Percentiles rank a stretch among this genome's conserved stretches.
These are phyloP conservation scores for Phyllosticta citribraziliensis DNA, from an alignment of 2,329 filamentous ascomycete species.

Conservation along the genomic window DNA sequence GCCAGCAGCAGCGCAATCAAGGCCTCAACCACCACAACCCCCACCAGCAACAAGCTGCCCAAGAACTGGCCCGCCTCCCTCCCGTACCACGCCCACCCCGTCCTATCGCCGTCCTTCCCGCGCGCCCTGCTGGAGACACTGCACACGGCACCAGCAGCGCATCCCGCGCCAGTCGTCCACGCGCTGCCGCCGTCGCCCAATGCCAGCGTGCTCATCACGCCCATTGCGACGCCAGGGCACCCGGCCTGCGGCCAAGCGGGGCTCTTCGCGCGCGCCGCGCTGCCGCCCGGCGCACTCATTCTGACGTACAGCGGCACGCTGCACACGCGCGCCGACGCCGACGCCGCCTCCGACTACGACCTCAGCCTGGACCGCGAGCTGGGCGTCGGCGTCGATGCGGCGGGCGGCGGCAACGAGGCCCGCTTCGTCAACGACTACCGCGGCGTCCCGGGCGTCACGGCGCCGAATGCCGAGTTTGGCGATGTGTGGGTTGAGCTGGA, in stretches of 20 bases:
- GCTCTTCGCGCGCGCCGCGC: conserved; percentile 36
- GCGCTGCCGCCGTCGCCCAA: conserved; percentile 19
- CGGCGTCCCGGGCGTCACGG: conserved; percentile 28
- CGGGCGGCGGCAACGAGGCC: conserved; percentile 40
- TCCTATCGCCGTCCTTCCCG: background rate
- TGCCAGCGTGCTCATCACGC: conserved; percentile 31
- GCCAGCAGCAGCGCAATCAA: background rate
- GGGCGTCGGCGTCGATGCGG: conserved; percentile 40
- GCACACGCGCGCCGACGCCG: conserved; percentile 33
- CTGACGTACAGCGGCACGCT: conserved; percentile 41
- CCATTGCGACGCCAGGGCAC: conserved; percentile 32
- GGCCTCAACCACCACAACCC: background rate
- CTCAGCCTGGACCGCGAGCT: conserved; percentile 41
- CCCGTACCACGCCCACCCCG: background rate
- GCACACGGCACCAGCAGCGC: background rate
- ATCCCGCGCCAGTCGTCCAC: background rate
- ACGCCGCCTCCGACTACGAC: conserved; percentile 41
- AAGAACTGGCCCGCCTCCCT: background rate
- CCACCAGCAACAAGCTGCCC: background rate
- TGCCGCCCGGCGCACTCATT: conserved; percentile 37
- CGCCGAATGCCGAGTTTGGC: conserved; percentile 34
- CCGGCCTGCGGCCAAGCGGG: conserved; percentile 40
- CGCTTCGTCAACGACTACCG: conserved; percentile 47
- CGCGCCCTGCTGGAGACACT: background rate
- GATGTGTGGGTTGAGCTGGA: conserved; percentile 27